A percentile compares a stretch with the other conserved stretches of the same genome.
These are phyloP conservation scores for Schrenkiella parvula DNA, from an alignment of 345 rosid species.

Conservation along the genomic window DNA sequence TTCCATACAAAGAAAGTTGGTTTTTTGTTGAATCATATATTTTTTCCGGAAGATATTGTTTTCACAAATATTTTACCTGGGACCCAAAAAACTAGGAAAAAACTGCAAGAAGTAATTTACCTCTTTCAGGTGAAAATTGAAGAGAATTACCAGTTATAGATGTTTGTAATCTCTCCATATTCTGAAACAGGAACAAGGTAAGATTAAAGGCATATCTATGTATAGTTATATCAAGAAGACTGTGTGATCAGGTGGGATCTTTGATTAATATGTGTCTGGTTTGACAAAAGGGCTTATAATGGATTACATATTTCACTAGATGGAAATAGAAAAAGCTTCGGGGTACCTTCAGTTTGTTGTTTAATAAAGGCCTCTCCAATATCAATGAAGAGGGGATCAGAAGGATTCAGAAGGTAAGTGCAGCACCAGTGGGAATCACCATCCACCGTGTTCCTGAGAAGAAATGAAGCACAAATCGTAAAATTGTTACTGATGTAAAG, in stretches of 20 bases:
- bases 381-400: slow-evolving; percentile 79
- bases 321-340: slow-evolving; percentile 1
- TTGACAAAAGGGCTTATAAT: not conserved
- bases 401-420: slow-evolving; percentile 87
- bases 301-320: not conserved
- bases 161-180: slow-evolving; percentile 93
- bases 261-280: not conserved
- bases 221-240: slow-evolving; percentile 1
- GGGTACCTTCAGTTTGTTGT: slow-evolving; percentile 68
- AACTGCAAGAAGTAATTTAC: not conserved
- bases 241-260: not conserved
- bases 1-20: not conserved
- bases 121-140: not conserved
- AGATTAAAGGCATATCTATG: not conserved
- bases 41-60: not conserved
- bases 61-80: not conserved
- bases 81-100: not conserved
- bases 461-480: slow-evolving; percentile 5
- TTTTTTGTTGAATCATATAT: not conserved
- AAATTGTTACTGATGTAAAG: not conserved
- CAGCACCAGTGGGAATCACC: slow-evolving; percentile 89
- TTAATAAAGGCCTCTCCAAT: slow-evolving; percentile 83
- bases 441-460: slow-evolving; percentile 86
- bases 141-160: slow-evolving; percentile 79
- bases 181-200: slow-evolving; percentile 46